phyloP scores from a whole-genome alignment of 129 eudicot species.

The Escallonia rubra region DNA sequence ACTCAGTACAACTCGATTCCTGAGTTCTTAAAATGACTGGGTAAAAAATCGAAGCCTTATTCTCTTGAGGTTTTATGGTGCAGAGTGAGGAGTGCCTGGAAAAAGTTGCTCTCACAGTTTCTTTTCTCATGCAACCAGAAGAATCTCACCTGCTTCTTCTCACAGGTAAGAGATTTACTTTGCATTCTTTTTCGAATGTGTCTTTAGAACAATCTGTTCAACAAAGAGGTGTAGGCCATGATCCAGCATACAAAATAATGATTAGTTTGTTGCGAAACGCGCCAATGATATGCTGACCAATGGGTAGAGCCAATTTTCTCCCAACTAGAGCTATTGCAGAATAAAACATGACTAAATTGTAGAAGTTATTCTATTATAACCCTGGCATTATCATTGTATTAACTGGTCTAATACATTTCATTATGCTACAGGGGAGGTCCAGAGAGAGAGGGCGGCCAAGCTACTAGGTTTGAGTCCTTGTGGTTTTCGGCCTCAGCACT shows the following conservation, averaged over 20 bases:
- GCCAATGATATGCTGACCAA: no score
- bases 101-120: conserved; percentile 69
- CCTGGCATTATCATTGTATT: background rate
- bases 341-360: no score
- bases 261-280: no score
- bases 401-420: background rate
- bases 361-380: background rate
- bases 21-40: no score
- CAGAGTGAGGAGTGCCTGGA: conserved; percentile 96
- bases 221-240: background rate
- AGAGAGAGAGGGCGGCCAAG: conserved; percentile 67
- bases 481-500: conserved; percentile 85
- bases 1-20: background rate
- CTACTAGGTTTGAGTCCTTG: conserved; percentile 80
- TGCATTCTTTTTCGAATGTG: background rate
- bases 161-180: conserved; percentile 44
- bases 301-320: no score
- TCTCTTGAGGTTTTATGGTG: conserved; percentile 4
- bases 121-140: conserved; percentile 67
- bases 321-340: no score
- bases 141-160: conserved; percentile 65
- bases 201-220: background rate
- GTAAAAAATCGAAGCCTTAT: background rate
- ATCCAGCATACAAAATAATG: background rate
- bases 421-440: conserved; percentile 66